phyloP scores from a whole-genome alignment of 2,329 filamentous ascomycete species.

The Colletotrichum nymphaeae region DNA sequence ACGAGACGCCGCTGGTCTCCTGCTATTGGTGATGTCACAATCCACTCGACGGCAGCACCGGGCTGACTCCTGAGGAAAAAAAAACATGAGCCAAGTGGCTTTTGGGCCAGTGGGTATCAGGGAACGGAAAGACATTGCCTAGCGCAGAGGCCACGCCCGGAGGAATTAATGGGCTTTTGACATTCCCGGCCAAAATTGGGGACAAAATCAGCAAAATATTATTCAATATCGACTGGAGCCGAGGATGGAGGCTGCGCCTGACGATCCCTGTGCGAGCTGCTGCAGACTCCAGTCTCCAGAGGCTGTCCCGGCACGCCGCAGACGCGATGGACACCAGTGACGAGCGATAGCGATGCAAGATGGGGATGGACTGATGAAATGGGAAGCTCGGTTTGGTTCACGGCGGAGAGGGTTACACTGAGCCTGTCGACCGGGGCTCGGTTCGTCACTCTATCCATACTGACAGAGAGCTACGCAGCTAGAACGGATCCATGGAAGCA shows the following conservation, averaged over 20 bases:
- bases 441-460: conserved; percentile 9
- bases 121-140: conserved; percentile 28
- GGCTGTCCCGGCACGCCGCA: background rate
- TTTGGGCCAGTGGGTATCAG: conserved; percentile 17
- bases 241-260: conserved; percentile 12
- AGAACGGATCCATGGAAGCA: conserved; percentile 17
- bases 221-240: conserved; percentile 18
- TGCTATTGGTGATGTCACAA: conserved; percentile 30
- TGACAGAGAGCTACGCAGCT: background rate
- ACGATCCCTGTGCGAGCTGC: conserved; percentile 13
- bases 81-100: conserved; percentile 9
- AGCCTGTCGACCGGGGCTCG: conserved; percentile 22
- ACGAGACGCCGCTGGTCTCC: conserved; percentile 14
- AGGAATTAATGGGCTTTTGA: conserved; percentile 3
- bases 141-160: conserved; percentile 6
- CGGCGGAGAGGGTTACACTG: conserved; percentile 16
- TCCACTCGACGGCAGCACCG: conserved; percentile 25
- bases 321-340: conserved; percentile 7
- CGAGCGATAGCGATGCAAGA: conserved; percentile 23
- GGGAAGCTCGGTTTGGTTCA: conserved; percentile 13
- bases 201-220: background rate
- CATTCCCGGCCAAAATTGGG: conserved; percentile 10
- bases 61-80: background rate
- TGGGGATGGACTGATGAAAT: conserved; percentile 26
- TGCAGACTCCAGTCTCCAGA: background rate